Conservation (phyloP, 148 eudicot species). For the Cornus controversa region DNA sequence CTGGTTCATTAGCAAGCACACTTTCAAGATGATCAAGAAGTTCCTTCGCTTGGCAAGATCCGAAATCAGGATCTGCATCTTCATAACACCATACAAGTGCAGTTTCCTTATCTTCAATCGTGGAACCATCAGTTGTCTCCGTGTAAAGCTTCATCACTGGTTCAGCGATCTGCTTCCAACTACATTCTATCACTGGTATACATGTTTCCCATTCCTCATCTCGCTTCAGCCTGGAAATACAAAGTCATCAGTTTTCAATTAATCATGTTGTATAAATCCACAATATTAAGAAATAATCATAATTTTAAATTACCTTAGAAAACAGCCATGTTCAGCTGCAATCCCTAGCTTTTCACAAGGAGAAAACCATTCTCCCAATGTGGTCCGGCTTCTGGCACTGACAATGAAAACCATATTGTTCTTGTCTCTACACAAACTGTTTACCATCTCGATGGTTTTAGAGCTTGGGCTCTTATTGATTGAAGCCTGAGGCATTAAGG, state of each 20-base stretch:
- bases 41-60: slow-evolving; percentile 42
- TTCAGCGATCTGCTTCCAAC: slow-evolving; percentile 39
- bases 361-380: slow-evolving; percentile 32
- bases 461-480: slow-evolving; percentile 29
- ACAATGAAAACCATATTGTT: slow-evolving; percentile 40
- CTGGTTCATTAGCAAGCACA: slow-evolving; percentile 45
- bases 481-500: slow-evolving; percentile 31
- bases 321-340: slow-evolving; percentile 43
- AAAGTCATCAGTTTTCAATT: not conserved
- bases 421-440: slow-evolving; percentile 30
- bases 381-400: slow-evolving; percentile 22
- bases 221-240: slow-evolving; percentile 13
- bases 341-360: slow-evolving; percentile 33
- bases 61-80: slow-evolving; percentile 46
- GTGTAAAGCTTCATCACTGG: slow-evolving; percentile 42
- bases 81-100: slow-evolving; percentile 39
- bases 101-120: slow-evolving; percentile 39
- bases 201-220: slow-evolving; percentile 35
- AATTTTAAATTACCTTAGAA: slow-evolving; percentile 23
- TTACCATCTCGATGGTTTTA: slow-evolving; percentile 25
- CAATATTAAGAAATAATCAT: not conserved
- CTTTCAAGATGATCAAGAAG: slow-evolving; percentile 46
- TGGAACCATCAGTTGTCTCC: slow-evolving; percentile 45
- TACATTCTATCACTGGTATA: slow-evolving; percentile 19
- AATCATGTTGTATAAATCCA: not conserved